These are phyloP conservation scores for Aspergillus vadensis DNA, from an alignment of 2,329 filamentous ascomycete genomes.

Conservation along the genomic window DNA sequence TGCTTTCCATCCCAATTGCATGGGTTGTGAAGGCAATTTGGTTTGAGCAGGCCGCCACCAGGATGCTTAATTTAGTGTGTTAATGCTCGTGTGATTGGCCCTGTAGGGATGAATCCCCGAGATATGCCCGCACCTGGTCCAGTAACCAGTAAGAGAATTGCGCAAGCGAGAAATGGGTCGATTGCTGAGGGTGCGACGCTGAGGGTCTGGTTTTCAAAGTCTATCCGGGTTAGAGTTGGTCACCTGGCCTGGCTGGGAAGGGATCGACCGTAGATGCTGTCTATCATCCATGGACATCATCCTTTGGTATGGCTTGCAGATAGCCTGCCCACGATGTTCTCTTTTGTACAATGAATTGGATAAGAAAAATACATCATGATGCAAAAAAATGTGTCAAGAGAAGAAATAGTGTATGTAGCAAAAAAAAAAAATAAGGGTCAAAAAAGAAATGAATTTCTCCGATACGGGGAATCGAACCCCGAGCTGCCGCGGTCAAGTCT, in stretches of 20 bases:
- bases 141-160: too few species aligned
- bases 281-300: background rate
- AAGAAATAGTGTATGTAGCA: background rate
- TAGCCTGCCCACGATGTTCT: too few species aligned
- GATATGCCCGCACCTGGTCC: background rate
- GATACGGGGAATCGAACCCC: constrained; percentile 35
- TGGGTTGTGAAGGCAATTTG: background rate
- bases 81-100: background rate
- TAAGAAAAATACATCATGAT: too few species aligned
- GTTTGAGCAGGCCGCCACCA: background rate
- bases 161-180: background rate
- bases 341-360: background rate
- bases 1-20: background rate
- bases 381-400: background rate
- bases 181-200: background rate
- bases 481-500: constrained; percentile 26
- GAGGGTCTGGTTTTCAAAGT: background rate
- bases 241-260: background rate
- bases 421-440: background rate
- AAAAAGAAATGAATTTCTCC: constrained; percentile 18
- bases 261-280: background rate
- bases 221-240: background rate
- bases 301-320: background rate
- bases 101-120: background rate
- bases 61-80: background rate